Evolutionary conservation across 208 protist genomes (phyloP).

Genomic region (Tritrichomonas foetus): DNA sequence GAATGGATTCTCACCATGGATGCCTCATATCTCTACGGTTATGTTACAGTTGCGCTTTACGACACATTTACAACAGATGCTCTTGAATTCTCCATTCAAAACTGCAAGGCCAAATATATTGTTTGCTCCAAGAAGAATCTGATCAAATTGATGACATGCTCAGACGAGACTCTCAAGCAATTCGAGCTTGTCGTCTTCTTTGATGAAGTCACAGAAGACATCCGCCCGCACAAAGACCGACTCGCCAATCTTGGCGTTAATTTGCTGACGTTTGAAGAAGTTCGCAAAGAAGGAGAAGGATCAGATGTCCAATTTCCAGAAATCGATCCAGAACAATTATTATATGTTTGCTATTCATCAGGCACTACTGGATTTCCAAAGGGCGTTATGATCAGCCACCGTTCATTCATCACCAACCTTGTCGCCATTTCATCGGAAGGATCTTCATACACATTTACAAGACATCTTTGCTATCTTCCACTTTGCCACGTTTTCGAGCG

Average conservation of each 20-base stretch:
- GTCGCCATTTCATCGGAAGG: neutral
- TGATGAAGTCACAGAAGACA: neutral
- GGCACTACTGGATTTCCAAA: neutral
- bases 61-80: neutral
- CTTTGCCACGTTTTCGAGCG: constrained; percentile 71
- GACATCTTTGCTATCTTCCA: constrained; percentile 67
- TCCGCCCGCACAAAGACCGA: neutral
- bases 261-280: neutral
- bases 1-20: neutral
- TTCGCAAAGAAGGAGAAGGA: neutral
- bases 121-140: neutral
- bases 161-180: neutral
- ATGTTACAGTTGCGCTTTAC: neutral
- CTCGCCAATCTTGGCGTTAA: neutral
- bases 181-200: neutral
- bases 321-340: neutral
- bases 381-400: neutral
- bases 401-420: neutral
- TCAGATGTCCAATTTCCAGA: neutral
- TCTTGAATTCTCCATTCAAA: neutral
- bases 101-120: neutral
- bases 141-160: neutral
- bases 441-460: too few relatives aligned
- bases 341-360: constrained; percentile 22
- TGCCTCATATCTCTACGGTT: neutral